Evolutionary conservation across 208 protist genomes (phyloP).

Genomic region (Phytomonas sp.): DNA sequence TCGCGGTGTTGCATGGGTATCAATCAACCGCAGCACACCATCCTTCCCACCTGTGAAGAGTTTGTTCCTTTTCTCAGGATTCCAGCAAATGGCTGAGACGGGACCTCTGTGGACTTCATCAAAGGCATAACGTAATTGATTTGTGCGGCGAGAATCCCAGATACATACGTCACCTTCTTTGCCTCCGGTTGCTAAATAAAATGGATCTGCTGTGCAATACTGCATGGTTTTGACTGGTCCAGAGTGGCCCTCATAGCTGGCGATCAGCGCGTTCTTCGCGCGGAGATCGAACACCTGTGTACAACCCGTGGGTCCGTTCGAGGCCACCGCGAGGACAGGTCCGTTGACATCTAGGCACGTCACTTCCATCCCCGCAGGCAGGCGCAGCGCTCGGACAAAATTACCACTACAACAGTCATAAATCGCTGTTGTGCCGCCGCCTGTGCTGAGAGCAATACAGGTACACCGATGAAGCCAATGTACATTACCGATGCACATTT

Average conservation of each 20-base stretch:
- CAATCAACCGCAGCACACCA: constrained; percentile 60
- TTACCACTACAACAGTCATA: constrained; percentile 54
- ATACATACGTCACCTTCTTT: constrained; percentile 43
- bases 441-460: constrained; percentile 55
- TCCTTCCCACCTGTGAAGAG: constrained; percentile 70
- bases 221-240: constrained; percentile 32
- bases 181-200: constrained; percentile 71
- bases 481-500: constrained; percentile 37
- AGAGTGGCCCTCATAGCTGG: constrained; percentile 48
- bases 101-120: constrained; percentile 45
- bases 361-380: constrained; percentile 28
- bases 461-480: constrained; percentile 74
- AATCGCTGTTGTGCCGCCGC: constrained; percentile 44
- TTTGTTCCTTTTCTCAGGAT: constrained; percentile 56
- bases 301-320: constrained; percentile 24
- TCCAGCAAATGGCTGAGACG: constrained; percentile 55
- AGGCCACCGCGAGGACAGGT: constrained; percentile 54
- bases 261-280: constrained; percentile 50
- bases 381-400: constrained; percentile 57
- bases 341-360: constrained; percentile 62
- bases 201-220: constrained; percentile 71
- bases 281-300: constrained; percentile 68
- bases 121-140: constrained; percentile 55
- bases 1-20: constrained; percentile 51
- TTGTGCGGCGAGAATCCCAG: constrained; percentile 60